Base-by-base conservation (phyloP, 495 filamentous ascomycete genomes). In the Penicillium egyptiacum region DNA sequence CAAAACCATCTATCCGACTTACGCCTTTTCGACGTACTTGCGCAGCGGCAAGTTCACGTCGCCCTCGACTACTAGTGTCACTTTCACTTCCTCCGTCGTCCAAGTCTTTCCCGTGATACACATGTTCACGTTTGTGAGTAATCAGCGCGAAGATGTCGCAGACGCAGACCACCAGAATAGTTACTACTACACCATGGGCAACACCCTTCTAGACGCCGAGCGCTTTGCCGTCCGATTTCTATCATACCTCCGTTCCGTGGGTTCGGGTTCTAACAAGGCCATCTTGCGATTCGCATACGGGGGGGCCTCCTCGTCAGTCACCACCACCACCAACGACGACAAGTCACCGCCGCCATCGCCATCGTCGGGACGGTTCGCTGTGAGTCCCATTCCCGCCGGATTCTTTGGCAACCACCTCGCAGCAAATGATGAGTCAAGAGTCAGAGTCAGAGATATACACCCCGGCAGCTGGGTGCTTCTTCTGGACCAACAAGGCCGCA, bases 271-370 rank as follows among this genome's bases (percentile, higher is more conserved):
- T 25, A 43, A 63, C 51, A 56, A 63, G 44, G 53, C 60, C 31
- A 59, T 63, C 52, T 59, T 63, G 35, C 60, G 56, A 63, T 50
- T 63, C 19, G 60, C 60, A 52, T 53, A 45, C 37, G 11, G 26
- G 30, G 52, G 37, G 16, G 33, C 35, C 17, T 50, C 20, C 41
- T 56, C 56, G 42, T 50, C 56, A 43, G 35, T 55, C 50, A 26
- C 49, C 30, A 12, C 50, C 22, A 12, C 37, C 40, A 45, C 9
- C 47, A 30, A 53, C 30, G 20, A 50, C 25, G 46, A 39, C 45
- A 31, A 41, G 42, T 11, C 33, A 11, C 19, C n/a, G 45, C 28
- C 33, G 16, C 28, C 9, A 16, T 22, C 1, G 5, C 20, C 12
- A 50, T 49, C 11, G 19, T 28, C 35, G 49, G 41, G 17, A 23